Conservation (phyloP, 805 yeast species). For the Metschnikowia proteae region DNA sequence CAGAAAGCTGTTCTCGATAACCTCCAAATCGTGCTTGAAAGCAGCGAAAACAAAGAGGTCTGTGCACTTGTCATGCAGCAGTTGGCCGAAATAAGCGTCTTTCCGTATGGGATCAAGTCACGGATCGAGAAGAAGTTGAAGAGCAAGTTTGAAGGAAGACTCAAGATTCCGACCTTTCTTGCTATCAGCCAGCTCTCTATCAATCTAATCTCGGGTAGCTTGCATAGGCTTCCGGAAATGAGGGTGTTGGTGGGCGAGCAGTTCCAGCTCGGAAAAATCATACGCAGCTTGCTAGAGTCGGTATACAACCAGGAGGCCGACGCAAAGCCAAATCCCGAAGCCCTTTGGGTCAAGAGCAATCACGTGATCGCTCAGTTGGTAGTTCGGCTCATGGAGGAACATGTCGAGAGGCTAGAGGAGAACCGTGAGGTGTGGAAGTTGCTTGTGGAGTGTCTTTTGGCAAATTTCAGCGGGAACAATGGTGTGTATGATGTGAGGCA, state of each 20-base stretch:
- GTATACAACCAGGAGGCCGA: slow-evolving; percentile 43
- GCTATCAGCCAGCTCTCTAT: slow-evolving; percentile 53
- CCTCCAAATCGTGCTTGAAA: slow-evolving; percentile 29
- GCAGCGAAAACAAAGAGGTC: slow-evolving; percentile 25
- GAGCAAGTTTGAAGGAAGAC: slow-evolving; percentile 32
- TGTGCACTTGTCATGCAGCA: slow-evolving; percentile 50
- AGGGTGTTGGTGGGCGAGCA: slow-evolving; percentile 41
- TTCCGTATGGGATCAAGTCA: slow-evolving; percentile 61
- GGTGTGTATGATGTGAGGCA: slow-evolving; percentile 47
- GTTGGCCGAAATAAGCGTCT: slow-evolving; percentile 46
- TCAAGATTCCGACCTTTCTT: slow-evolving; percentile 59
- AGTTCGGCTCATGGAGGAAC: slow-evolving; percentile 23
- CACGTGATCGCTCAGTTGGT: slow-evolving; percentile 37
- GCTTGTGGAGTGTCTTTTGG: slow-evolving; percentile 38
- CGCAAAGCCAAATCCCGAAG: slow-evolving; percentile 19
- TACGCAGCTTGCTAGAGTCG: slow-evolving; percentile 51
- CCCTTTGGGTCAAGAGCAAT: slow-evolving; percentile 53
- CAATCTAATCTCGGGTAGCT: slow-evolving; percentile 33
- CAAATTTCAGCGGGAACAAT: slow-evolving; percentile 35
- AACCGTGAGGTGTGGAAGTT: slow-evolving; percentile 36
- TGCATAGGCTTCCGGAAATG: slow-evolving; percentile 30
- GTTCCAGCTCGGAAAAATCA: slow-evolving; percentile 34
- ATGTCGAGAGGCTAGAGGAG: slow-evolving; percentile 8
- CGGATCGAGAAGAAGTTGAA: slow-evolving; percentile 52
- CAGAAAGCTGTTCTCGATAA: slow-evolving; percentile 58